Evolutionary conservation across 75 land plant species (phyloP).

Genomic region (Ceratopteris richardii): DNA sequence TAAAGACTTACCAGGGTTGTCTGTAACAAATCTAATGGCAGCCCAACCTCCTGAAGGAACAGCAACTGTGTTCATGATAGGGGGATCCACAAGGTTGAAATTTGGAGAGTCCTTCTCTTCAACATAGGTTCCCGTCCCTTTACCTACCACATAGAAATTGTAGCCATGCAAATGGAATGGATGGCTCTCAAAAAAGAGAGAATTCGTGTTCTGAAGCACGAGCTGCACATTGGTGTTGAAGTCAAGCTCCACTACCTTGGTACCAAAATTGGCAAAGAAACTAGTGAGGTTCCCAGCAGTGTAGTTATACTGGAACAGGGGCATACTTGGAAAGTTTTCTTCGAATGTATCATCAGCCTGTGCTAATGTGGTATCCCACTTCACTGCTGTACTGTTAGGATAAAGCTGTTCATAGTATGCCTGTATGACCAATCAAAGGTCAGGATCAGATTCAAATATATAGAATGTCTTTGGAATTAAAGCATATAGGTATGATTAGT

Average conservation of each 20-base stretch:
- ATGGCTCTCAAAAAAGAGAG: constrained; percentile 14
- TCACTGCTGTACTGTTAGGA: neutral
- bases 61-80: constrained; percentile 19
- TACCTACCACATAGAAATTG: constrained; percentile 19
- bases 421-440: too few relatives aligned
- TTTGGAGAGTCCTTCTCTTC: constrained; percentile 11
- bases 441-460: too few relatives aligned
- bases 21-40: constrained; percentile 20
- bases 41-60: constrained; percentile 27
- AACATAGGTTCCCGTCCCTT: constrained; percentile 17
- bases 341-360: neutral
- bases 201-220: constrained; percentile 37
- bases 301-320: constrained; percentile 16
- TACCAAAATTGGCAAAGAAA: constrained; percentile 15
- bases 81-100: constrained; percentile 32
- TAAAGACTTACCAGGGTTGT: constrained; percentile 20
- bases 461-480: too few relatives aligned
- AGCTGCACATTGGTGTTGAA: constrained; percentile 33
- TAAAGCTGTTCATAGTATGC: neutral
- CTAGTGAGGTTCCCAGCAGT: constrained; percentile 5
- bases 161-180: constrained; percentile 31
- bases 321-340: constrained; percentile 15
- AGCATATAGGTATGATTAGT: too few relatives aligned
- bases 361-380: neutral
- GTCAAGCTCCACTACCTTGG: constrained; percentile 23